Conservation (phyloP, 805 yeast species). For the Saccharomyces jurei region DNA sequence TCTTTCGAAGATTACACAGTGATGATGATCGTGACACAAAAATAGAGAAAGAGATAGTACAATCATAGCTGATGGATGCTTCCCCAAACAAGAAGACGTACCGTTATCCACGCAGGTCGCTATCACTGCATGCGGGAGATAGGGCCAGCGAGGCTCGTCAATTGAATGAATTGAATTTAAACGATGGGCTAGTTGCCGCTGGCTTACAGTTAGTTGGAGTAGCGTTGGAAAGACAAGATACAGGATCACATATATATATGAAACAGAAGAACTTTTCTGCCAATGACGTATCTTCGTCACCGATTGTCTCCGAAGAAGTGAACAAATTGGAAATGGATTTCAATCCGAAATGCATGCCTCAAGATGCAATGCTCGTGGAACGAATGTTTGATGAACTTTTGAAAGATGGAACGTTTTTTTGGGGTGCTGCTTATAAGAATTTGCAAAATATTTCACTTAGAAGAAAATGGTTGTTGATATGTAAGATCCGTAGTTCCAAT, state of each 20-base stretch:
- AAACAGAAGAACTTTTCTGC: constrained; percentile 12
- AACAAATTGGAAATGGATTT: not conserved
- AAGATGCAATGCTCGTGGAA: constrained; percentile 14
- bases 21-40: not conserved
- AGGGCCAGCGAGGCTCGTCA: too few species aligned
- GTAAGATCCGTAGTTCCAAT: constrained; percentile 12
- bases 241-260: constrained; percentile 1
- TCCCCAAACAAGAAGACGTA: constrained; percentile 1
- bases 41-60: not conserved
- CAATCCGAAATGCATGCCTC: constrained; percentile 13
- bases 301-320: not conserved
- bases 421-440: constrained; percentile 20
- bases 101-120: constrained; percentile 2
- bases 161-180: not conserved
- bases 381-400: constrained; percentile 15
- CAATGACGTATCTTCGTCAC: constrained; percentile 2
- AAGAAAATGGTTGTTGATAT: constrained; percentile 28
- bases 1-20: not conserved
- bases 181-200: not conserved
- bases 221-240: not conserved
- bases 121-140: constrained; percentile 1
- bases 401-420: constrained; percentile 20
- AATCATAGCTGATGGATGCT: not conserved
- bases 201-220: not conserved
- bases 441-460: constrained; percentile 15